A percentile compares a stretch with the other conserved stretches of the same genome.
phyloP scores from a whole-genome alignment of 805 yeast species.

The Maudiozyma barnettii region DNA sequence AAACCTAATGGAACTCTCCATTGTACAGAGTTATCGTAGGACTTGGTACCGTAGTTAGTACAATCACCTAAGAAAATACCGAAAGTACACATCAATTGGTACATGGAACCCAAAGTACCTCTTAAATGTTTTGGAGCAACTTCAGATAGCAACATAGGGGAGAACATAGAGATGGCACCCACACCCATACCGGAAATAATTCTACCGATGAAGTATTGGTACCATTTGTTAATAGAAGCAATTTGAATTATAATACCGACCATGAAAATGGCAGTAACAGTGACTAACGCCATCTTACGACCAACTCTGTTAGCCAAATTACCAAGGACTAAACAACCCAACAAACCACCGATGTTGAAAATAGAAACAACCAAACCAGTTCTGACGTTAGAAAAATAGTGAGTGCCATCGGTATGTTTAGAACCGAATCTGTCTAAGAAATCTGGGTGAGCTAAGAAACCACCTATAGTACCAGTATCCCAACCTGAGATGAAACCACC shows the following conservation, averaged over 20 bases:
- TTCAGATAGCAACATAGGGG: constrained; percentile 56
- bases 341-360: constrained; percentile 60
- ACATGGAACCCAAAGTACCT: constrained; percentile 16
- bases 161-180: constrained; percentile 66
- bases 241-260: constrained; percentile 55
- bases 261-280: constrained; percentile 49
- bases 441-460: constrained; percentile 53
- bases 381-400: constrained; percentile 35
- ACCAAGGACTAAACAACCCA: constrained; percentile 70
- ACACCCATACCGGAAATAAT: constrained; percentile 68
- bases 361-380: constrained; percentile 44
- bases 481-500: constrained; percentile 1
- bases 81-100: constrained; percentile 58
- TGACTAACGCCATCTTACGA: constrained; percentile 54
- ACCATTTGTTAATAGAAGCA: constrained; percentile 43
- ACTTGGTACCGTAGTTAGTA: constrained; percentile 56
- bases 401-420: constrained; percentile 30
- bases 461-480: constrained; percentile 47
- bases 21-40: constrained; percentile 52
- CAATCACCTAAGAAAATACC: constrained; percentile 74
- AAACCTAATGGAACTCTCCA: constrained; percentile 68
- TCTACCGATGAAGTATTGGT: constrained; percentile 55
- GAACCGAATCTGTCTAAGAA: constrained; percentile 45
- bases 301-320: constrained; percentile 53
- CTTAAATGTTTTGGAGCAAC: constrained; percentile 42